These are phyloP conservation scores for Eutrema yunnanense DNA, from an alignment of 345 rosid species.

Conservation along the genomic window DNA sequence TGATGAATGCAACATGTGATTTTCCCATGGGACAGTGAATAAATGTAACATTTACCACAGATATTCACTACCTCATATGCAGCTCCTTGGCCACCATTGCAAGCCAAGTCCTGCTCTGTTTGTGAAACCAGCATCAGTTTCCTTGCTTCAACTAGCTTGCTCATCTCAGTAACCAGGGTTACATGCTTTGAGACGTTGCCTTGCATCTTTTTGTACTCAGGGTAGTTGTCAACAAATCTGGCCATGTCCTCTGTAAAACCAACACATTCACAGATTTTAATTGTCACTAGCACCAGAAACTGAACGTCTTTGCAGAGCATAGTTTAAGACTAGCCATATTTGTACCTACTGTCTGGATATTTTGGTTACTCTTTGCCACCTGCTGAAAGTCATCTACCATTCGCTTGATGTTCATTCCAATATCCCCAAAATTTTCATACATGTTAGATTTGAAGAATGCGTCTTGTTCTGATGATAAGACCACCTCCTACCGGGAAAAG, in stretches of 20 bases:
- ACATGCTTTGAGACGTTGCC: constrained; percentile 98
- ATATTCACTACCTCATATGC: constrained; percentile 77
- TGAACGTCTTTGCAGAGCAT: neutral
- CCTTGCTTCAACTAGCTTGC: constrained; percentile 87
- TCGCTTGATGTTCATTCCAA: constrained; percentile 91
- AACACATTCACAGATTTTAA: constrained; percentile 21
- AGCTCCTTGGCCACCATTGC: constrained; percentile 96
- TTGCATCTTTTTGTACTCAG: constrained; percentile 94
- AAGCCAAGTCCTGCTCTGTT: constrained; percentile 96
- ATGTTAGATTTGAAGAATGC: constrained; percentile 80
- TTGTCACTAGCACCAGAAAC: neutral
- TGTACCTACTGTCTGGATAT: constrained; percentile 89
- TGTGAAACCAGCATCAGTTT: constrained; percentile 91
- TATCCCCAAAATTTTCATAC: constrained; percentile 97
- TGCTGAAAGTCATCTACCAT: constrained; percentile 99
- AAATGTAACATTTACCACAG: neutral
- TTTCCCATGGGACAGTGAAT: neutral
- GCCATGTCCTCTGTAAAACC: constrained; percentile 91
- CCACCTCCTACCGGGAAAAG: constrained; percentile 64
- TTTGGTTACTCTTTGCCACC: constrained; percentile 93
- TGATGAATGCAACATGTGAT: neutral
- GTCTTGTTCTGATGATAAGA: constrained; percentile 93
- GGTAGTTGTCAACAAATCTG: constrained; percentile 93
- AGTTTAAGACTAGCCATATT: constrained; percentile 11
- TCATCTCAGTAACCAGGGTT: constrained; percentile 93